phyloP scores from a whole-genome alignment of 2,329 filamentous ascomycete genomes.

The Fusarium sp. region DNA sequence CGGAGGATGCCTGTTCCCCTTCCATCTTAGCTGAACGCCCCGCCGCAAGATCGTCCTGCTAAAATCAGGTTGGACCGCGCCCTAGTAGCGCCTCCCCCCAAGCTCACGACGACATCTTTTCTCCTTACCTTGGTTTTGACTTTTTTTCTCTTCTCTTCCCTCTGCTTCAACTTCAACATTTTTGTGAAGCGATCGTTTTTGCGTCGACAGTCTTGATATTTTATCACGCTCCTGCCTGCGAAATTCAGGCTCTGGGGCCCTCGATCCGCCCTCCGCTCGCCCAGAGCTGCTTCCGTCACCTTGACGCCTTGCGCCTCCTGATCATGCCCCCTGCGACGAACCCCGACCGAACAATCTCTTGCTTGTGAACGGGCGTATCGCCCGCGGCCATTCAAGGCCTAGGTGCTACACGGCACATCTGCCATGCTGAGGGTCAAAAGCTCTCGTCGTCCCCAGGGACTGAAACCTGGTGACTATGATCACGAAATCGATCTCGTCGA shows the following conservation, averaged over 20 bases:
- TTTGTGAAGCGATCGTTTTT: neutral
- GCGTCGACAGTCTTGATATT: neutral
- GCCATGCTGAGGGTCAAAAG: constrained; percentile 54
- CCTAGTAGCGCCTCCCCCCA: constrained; percentile 34
- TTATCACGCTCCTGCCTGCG: neutral
- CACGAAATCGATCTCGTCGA: constrained; percentile 79
- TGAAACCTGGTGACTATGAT: constrained; percentile 73
- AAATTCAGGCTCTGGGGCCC: neutral
- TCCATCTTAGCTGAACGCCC: constrained; percentile 31
- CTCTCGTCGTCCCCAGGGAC: constrained; percentile 65
- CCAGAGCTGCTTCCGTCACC: constrained; percentile 5
- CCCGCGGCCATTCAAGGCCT: constrained; percentile 17
- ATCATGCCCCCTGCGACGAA: constrained; percentile 24
- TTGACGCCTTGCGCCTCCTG: constrained; percentile 12
- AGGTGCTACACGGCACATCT: constrained; percentile 35
- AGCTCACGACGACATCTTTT: constrained; percentile 32
- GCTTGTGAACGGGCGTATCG: constrained; percentile 24
- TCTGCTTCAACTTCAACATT: constrained; percentile 11
- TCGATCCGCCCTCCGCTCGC: neutral
- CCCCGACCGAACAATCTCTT: constrained; percentile 13
- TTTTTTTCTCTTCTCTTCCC: neutral
- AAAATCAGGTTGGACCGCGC: constrained; percentile 36
- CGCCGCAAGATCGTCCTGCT: constrained; percentile 18
- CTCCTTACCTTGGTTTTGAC: constrained; percentile 5
- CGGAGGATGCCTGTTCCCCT: constrained; percentile 19